Conservation (phyloP, 108 stramenopile genomes). For the Parmales sp. region DNA sequence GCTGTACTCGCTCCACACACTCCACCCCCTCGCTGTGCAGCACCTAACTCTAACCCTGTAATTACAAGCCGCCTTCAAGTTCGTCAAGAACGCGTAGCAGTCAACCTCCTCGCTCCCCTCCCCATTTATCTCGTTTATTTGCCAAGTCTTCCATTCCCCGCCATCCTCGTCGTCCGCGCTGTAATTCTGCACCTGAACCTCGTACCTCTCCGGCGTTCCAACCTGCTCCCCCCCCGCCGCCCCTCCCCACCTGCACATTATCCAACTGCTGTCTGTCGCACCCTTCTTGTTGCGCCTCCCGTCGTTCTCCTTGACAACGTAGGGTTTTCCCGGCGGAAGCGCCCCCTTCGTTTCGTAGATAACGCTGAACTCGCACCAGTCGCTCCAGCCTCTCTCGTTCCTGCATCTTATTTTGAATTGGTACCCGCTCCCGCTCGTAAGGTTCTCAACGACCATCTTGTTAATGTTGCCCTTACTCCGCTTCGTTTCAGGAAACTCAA, state of each 20-base stretch:
- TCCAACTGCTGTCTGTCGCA: not conserved
- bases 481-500: not conserved
- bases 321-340: not conserved
- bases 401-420: not conserved
- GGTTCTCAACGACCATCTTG: not conserved
- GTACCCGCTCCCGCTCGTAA: not conserved
- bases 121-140: not conserved
- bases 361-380: not conserved
- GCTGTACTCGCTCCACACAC: not conserved
- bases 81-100: not conserved
- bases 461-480: not conserved
- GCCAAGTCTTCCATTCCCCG: too few relatives aligned
- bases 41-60: not conserved
- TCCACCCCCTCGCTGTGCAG: not conserved
- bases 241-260: not conserved
- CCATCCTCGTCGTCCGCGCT: not conserved
- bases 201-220: not conserved
- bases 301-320: constrained; percentile 1
- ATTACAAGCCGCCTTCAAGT: not conserved
- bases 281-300: not conserved
- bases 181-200: not conserved
- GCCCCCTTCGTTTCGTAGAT: not conserved
- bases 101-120: too few relatives aligned
- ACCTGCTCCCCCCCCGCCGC: not conserved
- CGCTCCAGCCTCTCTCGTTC: not conserved